phyloP scores from a whole-genome alignment of 306 rosid genomes.

The Gleditsia sinensis region DNA sequence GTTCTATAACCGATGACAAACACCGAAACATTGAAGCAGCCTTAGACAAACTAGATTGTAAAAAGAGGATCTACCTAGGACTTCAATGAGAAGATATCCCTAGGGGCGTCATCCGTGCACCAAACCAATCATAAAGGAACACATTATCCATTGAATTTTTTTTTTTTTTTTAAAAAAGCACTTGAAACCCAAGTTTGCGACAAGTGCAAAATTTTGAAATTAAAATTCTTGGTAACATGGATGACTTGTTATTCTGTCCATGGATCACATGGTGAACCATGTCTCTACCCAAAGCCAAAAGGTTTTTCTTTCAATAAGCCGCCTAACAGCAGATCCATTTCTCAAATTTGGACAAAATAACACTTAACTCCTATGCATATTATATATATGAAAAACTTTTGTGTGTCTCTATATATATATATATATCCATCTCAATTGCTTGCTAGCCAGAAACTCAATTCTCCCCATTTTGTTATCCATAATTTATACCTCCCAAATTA shows the following conservation, averaged over 20 bases:
- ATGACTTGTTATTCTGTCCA: neutral
- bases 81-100: neutral
- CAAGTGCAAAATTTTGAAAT: neutral
- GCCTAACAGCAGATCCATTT: neutral
- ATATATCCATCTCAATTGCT: neutral
- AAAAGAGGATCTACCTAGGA: conserved; percentile 1
- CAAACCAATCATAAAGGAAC: no score
- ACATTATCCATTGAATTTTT: no score
- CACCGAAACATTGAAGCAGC: neutral
- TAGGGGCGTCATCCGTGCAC: neutral
- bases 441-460: neutral
- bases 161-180: no score
- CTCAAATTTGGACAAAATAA: neutral
- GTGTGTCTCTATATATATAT: no score
- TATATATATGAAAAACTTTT: neutral
- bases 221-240: neutral
- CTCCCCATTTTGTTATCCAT: neutral
- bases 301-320: neutral
- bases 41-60: neutral
- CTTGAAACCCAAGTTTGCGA: neutral
- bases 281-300: neutral
- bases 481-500: neutral
- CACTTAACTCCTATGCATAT: neutral
- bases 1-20: neutral
- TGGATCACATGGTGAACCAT: neutral